Conservation (phyloP, 108 stramenopile genomes). For the Fistulifera pelliculosa region DNA sequence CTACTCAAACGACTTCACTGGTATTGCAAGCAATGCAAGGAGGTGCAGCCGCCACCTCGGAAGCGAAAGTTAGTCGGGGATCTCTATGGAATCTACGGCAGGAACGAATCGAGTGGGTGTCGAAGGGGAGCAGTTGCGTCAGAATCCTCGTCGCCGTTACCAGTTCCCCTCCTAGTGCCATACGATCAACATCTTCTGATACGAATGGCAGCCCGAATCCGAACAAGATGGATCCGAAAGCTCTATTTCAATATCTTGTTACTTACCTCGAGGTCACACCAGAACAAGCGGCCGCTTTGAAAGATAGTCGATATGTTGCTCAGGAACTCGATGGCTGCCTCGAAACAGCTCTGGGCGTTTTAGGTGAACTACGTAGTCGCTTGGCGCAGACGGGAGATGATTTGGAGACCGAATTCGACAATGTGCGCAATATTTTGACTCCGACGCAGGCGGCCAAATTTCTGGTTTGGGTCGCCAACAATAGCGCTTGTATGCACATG, state of each 20-base stretch:
- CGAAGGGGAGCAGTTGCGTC: not conserved
- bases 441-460: constrained; percentile 89
- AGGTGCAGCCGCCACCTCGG: constrained; percentile 1
- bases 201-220: not conserved
- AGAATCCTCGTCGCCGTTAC: not conserved
- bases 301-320: constrained; percentile 60
- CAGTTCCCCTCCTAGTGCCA: not conserved
- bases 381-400: constrained; percentile 50
- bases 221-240: constrained; percentile 28
- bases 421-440: constrained; percentile 68
- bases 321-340: constrained; percentile 60
- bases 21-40: constrained; percentile 62
- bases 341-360: constrained; percentile 31
- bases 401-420: constrained; percentile 77
- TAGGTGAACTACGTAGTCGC: constrained; percentile 43
- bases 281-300: constrained; percentile 56
- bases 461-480: constrained; percentile 88
- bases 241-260: constrained; percentile 35
- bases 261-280: constrained; percentile 39
- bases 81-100: not conserved
- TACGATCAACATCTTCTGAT: not conserved
- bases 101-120: not conserved
- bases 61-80: not conserved
- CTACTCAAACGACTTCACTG: constrained; percentile 70
- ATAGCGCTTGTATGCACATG: constrained; percentile 92